These are phyloP conservation scores for Pyrenula aspistea DNA, from an alignment of 495 filamentous ascomycete species.

Conservation along the genomic window DNA sequence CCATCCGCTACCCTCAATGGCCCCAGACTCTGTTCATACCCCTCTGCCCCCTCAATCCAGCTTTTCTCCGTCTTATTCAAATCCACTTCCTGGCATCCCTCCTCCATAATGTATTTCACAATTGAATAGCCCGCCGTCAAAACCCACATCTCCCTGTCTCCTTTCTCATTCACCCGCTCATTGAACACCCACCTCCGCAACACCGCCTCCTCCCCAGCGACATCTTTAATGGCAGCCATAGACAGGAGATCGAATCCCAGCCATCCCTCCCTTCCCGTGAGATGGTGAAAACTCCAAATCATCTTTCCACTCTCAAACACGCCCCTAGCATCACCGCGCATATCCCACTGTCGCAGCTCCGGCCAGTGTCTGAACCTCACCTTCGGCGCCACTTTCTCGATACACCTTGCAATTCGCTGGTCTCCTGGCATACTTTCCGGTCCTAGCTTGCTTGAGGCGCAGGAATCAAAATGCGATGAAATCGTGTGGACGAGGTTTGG, in stretches of 20 bases:
- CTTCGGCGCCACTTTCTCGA: constrained; percentile 37
- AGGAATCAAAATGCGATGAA: constrained; percentile 40
- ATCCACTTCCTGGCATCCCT: constrained; percentile 32
- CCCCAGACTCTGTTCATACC: constrained; percentile 40
- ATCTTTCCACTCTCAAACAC: constrained; percentile 49
- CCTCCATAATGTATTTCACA: constrained; percentile 37
- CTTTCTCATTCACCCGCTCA: constrained; percentile 30
- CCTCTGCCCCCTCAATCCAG: constrained; percentile 38
- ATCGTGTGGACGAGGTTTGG: constrained; percentile 36
- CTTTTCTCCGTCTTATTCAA: constrained; percentile 49
- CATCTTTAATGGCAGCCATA: constrained; percentile 42
- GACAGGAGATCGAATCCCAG: constrained; percentile 40
- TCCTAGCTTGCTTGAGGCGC: constrained; percentile 29
- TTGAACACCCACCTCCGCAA: constrained; percentile 51
- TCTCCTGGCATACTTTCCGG: constrained; percentile 39
- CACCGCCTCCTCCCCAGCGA: constrained; percentile 48
- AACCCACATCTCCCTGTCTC: constrained; percentile 35
- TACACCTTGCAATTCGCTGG: constrained; percentile 49
- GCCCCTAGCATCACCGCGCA: constrained; percentile 45
- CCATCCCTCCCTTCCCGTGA: constrained; percentile 41
- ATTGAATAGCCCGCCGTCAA: constrained; percentile 54
- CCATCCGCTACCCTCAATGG: constrained; percentile 33
- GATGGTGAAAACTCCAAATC: constrained; percentile 52
- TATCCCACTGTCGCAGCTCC: constrained; percentile 52
- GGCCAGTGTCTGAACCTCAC: constrained; percentile 37